Percentiles rank a stretch among this genome's conserved stretches.
These are phyloP conservation scores for Sporothrix phasma DNA, from an alignment of 2,329 filamentous ascomycete species.

Conservation along the genomic window DNA sequence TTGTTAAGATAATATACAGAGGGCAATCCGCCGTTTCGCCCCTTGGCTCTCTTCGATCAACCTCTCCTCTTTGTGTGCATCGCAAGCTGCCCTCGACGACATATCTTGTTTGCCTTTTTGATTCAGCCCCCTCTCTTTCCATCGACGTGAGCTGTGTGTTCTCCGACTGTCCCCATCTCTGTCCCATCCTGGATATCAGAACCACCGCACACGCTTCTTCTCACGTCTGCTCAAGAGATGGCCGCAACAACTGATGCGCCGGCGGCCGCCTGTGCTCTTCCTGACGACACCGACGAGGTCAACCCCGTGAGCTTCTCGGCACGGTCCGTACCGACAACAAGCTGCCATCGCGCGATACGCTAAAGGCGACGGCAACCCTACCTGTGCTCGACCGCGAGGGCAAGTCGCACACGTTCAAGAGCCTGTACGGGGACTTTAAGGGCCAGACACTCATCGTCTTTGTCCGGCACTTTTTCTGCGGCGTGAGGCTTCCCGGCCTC, in stretches of 20 bases:
- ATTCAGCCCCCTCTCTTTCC: not conserved
- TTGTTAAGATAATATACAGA: not conserved
- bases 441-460: conserved; percentile 60
- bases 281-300: conserved; percentile 15
- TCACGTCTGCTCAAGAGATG: not conserved
- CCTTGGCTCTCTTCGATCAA: not conserved
- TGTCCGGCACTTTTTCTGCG: conserved; percentile 72
- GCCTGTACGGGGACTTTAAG: conserved; percentile 44
- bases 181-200: not conserved
- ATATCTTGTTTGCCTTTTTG: not conserved
- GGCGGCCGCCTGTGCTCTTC: not conserved
- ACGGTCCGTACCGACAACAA: conserved; percentile 46
- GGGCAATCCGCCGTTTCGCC: not conserved
- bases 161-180: not conserved
- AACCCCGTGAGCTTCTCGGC: conserved; percentile 43
- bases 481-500: conserved; percentile 41
- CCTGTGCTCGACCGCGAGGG: conserved; percentile 52
- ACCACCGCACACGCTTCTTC: not conserved
- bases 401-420: conserved; percentile 51
- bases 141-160: not conserved
- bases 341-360: conserved; percentile 38
- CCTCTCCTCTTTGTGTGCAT: not conserved
- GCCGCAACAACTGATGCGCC: not conserved
- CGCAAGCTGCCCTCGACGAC: not conserved
- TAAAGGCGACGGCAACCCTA: conserved; percentile 44